A percentile compares a stretch with the other conserved stretches of the same genome.
These are phyloP conservation scores for Spathaspora boniae DNA, from an alignment of 805 yeast genomes.

Conservation along the genomic window DNA sequence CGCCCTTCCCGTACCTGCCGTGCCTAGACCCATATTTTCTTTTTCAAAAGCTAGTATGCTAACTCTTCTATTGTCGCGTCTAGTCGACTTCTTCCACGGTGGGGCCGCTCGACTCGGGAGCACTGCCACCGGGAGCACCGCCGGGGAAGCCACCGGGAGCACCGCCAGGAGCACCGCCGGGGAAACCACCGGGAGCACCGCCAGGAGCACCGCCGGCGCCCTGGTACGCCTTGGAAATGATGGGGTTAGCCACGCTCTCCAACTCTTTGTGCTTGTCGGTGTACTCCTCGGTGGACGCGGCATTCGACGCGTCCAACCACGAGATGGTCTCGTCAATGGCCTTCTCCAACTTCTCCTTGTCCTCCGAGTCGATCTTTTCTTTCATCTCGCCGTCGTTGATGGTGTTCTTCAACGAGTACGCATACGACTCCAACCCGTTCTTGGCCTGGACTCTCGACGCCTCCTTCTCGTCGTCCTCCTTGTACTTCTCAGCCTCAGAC, in stretches of 20 bases:
- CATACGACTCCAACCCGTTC: conserved; percentile 85
- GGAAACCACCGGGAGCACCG: too few relatives aligned
- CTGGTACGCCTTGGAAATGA: conserved; percentile 33
- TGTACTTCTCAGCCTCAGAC: conserved; percentile 92
- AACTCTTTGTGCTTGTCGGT: conserved; percentile 39
- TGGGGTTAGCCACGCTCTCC: conserved; percentile 38
- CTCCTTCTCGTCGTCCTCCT: conserved; percentile 83
- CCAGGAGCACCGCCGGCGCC: conserved; percentile 24
- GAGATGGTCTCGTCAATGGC: conserved; percentile 40
- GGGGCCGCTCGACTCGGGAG: conserved; percentile 33
- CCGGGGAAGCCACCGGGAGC: conserved; percentile 33
- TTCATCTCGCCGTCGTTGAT: conserved; percentile 45
- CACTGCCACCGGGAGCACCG: conserved; percentile 27
- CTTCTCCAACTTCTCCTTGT: conserved; percentile 51
- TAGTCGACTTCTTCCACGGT: conserved; percentile 17
- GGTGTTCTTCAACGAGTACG: conserved; percentile 76
- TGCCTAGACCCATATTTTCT: too few relatives aligned
- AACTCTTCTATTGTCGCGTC: neutral
- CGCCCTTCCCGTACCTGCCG: too few relatives aligned
- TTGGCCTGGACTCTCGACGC: conserved; percentile 85
- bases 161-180: conserved; percentile 26
- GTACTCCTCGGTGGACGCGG: conserved; percentile 41
- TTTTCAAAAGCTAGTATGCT: neutral
- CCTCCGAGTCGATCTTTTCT: conserved; percentile 39
- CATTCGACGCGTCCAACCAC: conserved; percentile 38